Evolutionary conservation across 805 yeast genomes (phyloP).

Genomic region (Vanderwaltozyma yarrowii): DNA sequence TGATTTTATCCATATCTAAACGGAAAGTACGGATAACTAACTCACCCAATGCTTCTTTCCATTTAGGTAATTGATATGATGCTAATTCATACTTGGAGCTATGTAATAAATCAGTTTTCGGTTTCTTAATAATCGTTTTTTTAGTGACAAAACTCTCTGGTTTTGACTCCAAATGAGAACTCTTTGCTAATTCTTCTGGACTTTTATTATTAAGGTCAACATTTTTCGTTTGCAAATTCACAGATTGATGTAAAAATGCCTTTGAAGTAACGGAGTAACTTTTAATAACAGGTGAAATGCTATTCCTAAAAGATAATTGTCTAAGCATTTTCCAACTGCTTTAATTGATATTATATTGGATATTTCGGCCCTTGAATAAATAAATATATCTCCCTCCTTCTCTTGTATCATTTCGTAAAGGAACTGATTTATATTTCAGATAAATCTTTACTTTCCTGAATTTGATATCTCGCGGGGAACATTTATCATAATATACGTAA

Average conservation of each 20-base stretch:
- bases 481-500: no score
- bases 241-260: neutral
- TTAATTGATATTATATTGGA: no score
- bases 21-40: constrained; percentile 47
- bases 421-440: no score
- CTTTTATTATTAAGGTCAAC: constrained; percentile 9
- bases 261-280: neutral
- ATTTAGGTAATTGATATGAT: constrained; percentile 34
- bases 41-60: constrained; percentile 56
- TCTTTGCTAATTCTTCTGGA: constrained; percentile 20
- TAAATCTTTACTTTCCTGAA: no score
- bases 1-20: constrained; percentile 82
- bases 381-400: no score
- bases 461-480: no score
- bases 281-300: no score
- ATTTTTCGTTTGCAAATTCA: neutral
- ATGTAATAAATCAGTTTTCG: constrained; percentile 28
- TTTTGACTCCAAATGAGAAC: constrained; percentile 14
- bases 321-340: no score
- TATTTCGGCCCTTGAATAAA: no score
- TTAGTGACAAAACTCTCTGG: constrained; percentile 17
- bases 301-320: no score
- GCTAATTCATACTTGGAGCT: constrained; percentile 32
- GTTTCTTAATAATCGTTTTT: constrained; percentile 25
- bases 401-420: no score